A percentile compares a stretch with the other conserved stretches of the same genome.
Conservation (phyloP, 352 stramenopile species). For the Pythium rishiriense region DNA sequence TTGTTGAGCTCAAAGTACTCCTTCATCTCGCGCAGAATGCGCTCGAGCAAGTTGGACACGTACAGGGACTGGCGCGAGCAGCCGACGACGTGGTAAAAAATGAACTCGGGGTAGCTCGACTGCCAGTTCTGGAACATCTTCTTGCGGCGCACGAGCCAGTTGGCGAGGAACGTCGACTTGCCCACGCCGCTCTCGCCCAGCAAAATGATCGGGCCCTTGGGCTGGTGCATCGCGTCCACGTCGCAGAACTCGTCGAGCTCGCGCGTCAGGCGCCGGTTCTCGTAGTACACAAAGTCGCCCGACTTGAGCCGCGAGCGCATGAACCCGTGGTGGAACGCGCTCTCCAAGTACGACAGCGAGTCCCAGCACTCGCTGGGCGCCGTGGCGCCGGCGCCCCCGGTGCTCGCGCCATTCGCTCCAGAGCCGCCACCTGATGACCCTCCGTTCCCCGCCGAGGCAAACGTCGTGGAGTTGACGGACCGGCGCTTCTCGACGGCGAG, state of each 20-base stretch:
- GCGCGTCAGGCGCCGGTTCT: constrained; percentile 59
- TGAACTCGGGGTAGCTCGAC: constrained; percentile 79
- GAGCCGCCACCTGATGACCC: constrained; percentile 1
- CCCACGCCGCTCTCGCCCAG: constrained; percentile 72
- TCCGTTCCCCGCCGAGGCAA: not conserved
- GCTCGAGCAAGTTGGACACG: constrained; percentile 84
- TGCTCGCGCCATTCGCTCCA: not conserved
- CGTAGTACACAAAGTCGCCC: constrained; percentile 74
- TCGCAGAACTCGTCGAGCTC: constrained; percentile 86
- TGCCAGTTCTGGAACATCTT: constrained; percentile 88
- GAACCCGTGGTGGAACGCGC: constrained; percentile 79
- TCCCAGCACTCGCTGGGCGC: constrained; percentile 62
- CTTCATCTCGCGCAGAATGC: constrained; percentile 88
- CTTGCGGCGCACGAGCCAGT: constrained; percentile 81
- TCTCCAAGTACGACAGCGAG: constrained; percentile 81
- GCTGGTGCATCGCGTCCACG: constrained; percentile 82
- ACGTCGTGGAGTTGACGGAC: not conserved
- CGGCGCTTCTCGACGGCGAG: not conserved
- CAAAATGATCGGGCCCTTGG: constrained; percentile 72
- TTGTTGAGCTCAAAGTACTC: constrained; percentile 91
- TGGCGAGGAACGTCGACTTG: constrained; percentile 78
- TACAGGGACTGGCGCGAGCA: constrained; percentile 86
- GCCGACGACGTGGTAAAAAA: constrained; percentile 91
- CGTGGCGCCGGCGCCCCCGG: not conserved
- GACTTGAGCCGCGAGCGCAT: constrained; percentile 69